phyloP scores from a whole-genome alignment of 2,329 filamentous ascomycete species.

The Alternaria angustiovoidea region DNA sequence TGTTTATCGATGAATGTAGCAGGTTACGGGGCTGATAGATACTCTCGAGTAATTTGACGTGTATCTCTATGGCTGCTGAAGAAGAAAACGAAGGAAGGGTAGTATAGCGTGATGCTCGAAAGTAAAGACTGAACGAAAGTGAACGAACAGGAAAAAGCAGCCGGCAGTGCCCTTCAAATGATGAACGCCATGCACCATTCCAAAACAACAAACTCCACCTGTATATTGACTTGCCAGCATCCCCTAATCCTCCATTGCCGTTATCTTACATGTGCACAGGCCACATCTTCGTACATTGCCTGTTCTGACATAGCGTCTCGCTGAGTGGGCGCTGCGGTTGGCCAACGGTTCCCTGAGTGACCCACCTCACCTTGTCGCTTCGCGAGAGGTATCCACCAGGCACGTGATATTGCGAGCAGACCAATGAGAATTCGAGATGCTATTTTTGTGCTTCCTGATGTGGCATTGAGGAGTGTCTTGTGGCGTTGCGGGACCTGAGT shows the following conservation, averaged over 20 bases:
- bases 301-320: conserved; percentile 17
- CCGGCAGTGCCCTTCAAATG: neutral
- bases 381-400: neutral
- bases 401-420: conserved; percentile 19
- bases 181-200: neutral
- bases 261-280: conserved; percentile 1
- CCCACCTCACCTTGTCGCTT: neutral
- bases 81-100: neutral
- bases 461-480: neutral
- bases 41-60: neutral
- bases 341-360: neutral
- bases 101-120: neutral
- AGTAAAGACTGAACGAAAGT: neutral
- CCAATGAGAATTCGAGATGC: conserved; percentile 4
- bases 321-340: conserved; percentile 9
- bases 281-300: conserved; percentile 24
- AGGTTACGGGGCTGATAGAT: neutral
- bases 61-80: neutral
- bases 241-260: neutral
- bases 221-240: neutral
- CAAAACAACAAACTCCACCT: conserved; percentile 1
- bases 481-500: neutral
- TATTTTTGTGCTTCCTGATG: conserved; percentile 4
- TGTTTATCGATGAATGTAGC: neutral
- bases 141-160: neutral